Evolutionary conservation across 2,329 filamentous ascomycete species (phyloP).

Genomic region (Coleophoma eucalyptorum): DNA sequence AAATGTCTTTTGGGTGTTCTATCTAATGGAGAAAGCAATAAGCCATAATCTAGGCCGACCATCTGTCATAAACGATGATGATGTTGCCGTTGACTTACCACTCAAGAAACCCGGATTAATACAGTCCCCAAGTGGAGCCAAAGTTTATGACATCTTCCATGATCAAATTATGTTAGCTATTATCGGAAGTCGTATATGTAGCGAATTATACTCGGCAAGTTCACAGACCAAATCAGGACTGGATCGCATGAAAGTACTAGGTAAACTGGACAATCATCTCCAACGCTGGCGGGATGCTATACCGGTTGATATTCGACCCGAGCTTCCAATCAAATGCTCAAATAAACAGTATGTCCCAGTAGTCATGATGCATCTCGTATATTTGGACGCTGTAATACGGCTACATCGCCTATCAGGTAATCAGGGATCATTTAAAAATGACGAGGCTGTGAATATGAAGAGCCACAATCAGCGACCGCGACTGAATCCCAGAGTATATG

Average conservation of each 20-base stretch:
- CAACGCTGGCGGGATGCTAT: slow-evolving; percentile 7
- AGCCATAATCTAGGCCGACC: slow-evolving; percentile 15
- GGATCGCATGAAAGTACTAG: slow-evolving; percentile 4
- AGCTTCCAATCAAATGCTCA: slow-evolving; percentile 4
- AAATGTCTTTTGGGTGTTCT: slow-evolving; percentile 21
- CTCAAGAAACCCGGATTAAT: slow-evolving; percentile 6
- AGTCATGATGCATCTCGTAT: slow-evolving; percentile 7
- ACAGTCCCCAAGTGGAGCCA: slow-evolving; percentile 3
- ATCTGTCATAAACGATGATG: slow-evolving; percentile 20
- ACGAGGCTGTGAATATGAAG: slow-evolving; percentile 2
- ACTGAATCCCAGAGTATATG: slow-evolving; percentile 15
- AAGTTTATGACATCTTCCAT: slow-evolving; percentile 9
- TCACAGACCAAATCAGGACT: background rate
- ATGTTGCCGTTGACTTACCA: slow-evolving; percentile 20
- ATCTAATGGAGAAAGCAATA: slow-evolving; percentile 15
- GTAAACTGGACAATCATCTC: slow-evolving; percentile 4
- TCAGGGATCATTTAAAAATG: slow-evolving; percentile 8
- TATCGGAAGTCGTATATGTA: slow-evolving; percentile 6
- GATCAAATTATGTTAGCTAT: slow-evolving; percentile 3
- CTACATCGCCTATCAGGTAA: slow-evolving; percentile 15
- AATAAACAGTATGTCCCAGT: slow-evolving; percentile 5
- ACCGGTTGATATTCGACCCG: slow-evolving; percentile 4
- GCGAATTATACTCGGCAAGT: slow-evolving; percentile 6
- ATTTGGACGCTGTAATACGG: slow-evolving; percentile 3
- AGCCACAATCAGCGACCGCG: slow-evolving; percentile 3